A percentile compares a stretch with the other conserved stretches of the same genome.
Evolutionary conservation across 805 yeast species (phyloP).

Genomic region (Jamesozyma gamospora): DNA sequence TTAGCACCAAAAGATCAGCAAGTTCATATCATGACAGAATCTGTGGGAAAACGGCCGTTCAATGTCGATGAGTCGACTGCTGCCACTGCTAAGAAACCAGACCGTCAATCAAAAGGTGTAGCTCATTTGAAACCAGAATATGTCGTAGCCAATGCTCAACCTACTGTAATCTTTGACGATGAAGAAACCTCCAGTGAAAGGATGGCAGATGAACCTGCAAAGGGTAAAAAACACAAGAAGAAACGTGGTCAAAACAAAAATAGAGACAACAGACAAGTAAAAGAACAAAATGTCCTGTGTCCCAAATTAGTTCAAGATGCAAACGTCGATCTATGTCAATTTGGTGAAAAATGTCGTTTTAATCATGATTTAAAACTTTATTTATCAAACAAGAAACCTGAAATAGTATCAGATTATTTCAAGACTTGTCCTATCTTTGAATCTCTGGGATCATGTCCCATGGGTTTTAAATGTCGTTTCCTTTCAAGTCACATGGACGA

Average conservation of each 20-base stretch:
- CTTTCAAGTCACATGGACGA: constrained; percentile 47
- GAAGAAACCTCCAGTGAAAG: constrained; percentile 35
- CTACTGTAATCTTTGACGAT: constrained; percentile 23
- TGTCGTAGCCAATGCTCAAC: constrained; percentile 30
- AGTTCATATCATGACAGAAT: too few relatives aligned
- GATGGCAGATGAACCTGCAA: constrained; percentile 36
- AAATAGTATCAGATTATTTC: constrained; percentile 45
- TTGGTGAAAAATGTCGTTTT: constrained; percentile 67
- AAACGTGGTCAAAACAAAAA: constrained; percentile 76
- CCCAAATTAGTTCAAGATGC: constrained; percentile 44
- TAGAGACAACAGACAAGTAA: constrained; percentile 61
- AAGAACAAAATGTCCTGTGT: constrained; percentile 59
- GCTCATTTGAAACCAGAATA: constrained; percentile 72
- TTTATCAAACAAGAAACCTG: constrained; percentile 54
- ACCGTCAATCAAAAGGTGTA: constrained; percentile 41
- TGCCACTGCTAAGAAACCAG: constrained; percentile 14
- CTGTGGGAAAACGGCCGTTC: background rate
- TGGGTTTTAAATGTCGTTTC: constrained; percentile 91
- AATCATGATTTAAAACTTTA: constrained; percentile 67
- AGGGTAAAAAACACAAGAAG: constrained; percentile 31
- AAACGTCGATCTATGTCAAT: constrained; percentile 40
- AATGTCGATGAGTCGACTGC: background rate
- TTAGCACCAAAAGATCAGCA: too few relatives aligned
- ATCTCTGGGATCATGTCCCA: constrained; percentile 82
- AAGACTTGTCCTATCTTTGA: constrained; percentile 66